phyloP scores from a whole-genome alignment of 1,284 basidiomycete species.

The Ustilago curta region DNA sequence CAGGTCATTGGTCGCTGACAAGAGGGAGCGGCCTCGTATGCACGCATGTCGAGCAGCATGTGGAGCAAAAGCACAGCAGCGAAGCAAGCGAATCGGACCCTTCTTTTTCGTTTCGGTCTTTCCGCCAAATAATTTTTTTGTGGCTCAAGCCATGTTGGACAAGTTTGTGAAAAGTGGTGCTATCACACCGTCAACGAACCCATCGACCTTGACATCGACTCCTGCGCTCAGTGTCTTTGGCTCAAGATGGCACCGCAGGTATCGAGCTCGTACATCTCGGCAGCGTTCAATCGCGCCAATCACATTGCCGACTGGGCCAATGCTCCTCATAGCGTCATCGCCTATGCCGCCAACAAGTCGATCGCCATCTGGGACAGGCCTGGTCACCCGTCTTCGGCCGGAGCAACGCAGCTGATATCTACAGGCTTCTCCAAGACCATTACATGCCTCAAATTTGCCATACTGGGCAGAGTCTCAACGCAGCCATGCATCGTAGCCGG shows the following conservation, averaged over 20 bases:
- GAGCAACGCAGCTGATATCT: slow-evolving; percentile 35
- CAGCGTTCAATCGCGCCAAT: slow-evolving; percentile 60
- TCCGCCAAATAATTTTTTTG: slow-evolving; percentile 1
- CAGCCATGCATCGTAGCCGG: slow-evolving; percentile 45
- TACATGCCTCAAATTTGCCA: slow-evolving; percentile 53
- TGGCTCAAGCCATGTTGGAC: slow-evolving; percentile 18
- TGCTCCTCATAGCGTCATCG: slow-evolving; percentile 32
- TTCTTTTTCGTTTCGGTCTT: slow-evolving; percentile 13
- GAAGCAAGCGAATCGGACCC: slow-evolving; percentile 15
- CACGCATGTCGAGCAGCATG: slow-evolving; percentile 4
- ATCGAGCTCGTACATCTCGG: slow-evolving; percentile 57
- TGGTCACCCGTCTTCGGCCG: slow-evolving; percentile 25
- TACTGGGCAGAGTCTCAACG: background rate
- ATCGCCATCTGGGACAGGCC: slow-evolving; percentile 54
- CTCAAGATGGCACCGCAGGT: slow-evolving; percentile 31
- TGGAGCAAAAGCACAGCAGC: slow-evolving; percentile 6
- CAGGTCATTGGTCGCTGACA: background rate
- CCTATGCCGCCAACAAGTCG: slow-evolving; percentile 60
- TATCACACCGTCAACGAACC: background rate
- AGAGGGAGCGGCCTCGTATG: background rate
- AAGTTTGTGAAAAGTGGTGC: background rate
- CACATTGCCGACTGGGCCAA: slow-evolving; percentile 62
- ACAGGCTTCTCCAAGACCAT: slow-evolving; percentile 50
- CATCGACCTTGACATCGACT: background rate
- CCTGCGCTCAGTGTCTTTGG: background rate